Conservation (phyloP, 2,329 filamentous ascomycete genomes). For the Trichoderma pleuroti region DNA sequence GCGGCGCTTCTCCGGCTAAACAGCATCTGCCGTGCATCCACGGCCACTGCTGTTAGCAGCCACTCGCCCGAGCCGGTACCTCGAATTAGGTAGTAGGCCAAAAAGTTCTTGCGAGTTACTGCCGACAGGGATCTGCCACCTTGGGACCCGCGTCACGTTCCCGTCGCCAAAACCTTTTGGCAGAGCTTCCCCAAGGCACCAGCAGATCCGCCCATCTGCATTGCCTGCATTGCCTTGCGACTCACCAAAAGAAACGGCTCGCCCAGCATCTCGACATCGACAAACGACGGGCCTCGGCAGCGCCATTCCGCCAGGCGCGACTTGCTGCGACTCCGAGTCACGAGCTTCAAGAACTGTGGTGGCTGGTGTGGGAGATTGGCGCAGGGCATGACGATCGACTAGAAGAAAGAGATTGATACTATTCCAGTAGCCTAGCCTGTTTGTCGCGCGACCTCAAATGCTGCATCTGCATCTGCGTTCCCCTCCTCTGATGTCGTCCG, state of each 20-base stretch:
- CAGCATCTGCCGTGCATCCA: background rate
- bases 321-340: background rate
- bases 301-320: background rate
- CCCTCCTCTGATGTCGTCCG: constrained; percentile 8
- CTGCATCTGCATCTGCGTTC: constrained; percentile 16
- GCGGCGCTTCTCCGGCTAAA: constrained; percentile 28
- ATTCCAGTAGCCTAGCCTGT: constrained; percentile 27
- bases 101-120: background rate
- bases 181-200: background rate
- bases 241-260: background rate
- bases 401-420: constrained; percentile 20
- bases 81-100: too few relatives aligned
- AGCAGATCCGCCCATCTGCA: background rate
- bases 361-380: constrained; percentile 21
- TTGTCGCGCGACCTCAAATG: constrained; percentile 30
- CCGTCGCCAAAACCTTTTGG: constrained; percentile 19
- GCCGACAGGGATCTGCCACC: constrained; percentile 11
- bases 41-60: background rate
- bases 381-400: constrained; percentile 28
- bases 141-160: constrained; percentile 20
- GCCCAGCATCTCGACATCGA: background rate
- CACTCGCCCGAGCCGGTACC: background rate
- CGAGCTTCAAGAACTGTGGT: background rate
- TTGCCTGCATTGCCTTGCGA: background rate
- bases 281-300: background rate